Conservation (phyloP, 306 rosid species). For the Quercus agrifolia region DNA sequence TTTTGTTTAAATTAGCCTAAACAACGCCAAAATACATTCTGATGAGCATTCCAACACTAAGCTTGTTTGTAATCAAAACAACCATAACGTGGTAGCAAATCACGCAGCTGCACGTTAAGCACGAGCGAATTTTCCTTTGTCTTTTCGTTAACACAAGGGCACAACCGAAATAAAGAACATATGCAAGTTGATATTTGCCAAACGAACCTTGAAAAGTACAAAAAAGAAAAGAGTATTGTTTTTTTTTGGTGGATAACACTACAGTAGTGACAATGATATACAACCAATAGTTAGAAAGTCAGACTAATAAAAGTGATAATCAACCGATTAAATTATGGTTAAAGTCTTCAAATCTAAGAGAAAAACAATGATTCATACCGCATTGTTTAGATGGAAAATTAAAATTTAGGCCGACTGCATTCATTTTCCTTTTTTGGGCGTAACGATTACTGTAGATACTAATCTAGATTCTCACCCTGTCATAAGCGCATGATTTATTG, state of each 20-base stretch:
- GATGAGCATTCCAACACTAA: too few relatives aligned
- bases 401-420: neutral
- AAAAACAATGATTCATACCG: neutral
- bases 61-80: too few relatives aligned
- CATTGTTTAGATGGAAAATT: neutral
- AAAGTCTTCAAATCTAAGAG: slow-evolving; percentile 1
- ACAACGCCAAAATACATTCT: too few relatives aligned
- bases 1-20: too few relatives aligned
- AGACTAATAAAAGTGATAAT: slow-evolving; percentile 1
- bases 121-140: neutral
- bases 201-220: neutral
- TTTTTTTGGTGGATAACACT: slow-evolving; percentile 12
- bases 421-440: neutral
- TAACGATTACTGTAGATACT: neutral
- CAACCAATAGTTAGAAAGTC: slow-evolving; percentile 35
- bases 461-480: slow-evolving; percentile 7
- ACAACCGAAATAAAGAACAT: neutral
- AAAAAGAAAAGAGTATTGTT: neutral
- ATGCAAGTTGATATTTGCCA: neutral
- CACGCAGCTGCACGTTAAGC: neutral
- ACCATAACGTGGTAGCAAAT: too few relatives aligned
- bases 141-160: neutral
- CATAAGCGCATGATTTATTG: slow-evolving; percentile 11
- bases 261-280: slow-evolving; percentile 29
- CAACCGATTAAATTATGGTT: neutral